Percentiles rank a stretch among this genome's conserved stretches.
Conservation (phyloP, 345 rosid species). For the Turnera subulata region DNA sequence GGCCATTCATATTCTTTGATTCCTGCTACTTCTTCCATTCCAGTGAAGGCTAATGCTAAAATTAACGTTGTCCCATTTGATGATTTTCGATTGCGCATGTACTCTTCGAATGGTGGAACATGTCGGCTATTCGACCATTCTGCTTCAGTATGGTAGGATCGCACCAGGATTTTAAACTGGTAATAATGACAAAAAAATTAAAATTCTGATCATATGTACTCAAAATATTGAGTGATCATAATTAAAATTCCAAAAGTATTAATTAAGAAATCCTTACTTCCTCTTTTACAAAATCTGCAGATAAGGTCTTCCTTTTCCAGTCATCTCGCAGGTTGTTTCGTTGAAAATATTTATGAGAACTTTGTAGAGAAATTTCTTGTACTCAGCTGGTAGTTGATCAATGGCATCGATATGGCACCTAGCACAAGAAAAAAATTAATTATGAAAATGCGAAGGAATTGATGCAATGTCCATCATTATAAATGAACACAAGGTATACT, state of each 20-base stretch:
- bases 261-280: background rate
- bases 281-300: background rate
- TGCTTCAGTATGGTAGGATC: background rate
- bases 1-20: conserved; percentile 1
- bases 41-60: background rate
- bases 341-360: background rate
- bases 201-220: no score
- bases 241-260: no score
- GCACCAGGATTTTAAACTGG: background rate
- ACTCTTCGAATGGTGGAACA: conserved; percentile 3
- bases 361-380: background rate
- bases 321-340: background rate
- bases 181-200: background rate
- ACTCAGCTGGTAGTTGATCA: background rate
- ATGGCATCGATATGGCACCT: background rate
- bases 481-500: no score
- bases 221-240: no score
- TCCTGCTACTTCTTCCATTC: background rate
- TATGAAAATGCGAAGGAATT: no score
- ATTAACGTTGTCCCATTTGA: background rate
- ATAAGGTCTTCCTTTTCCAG: background rate
- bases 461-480: no score
- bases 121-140: background rate
- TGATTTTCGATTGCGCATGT: background rate
- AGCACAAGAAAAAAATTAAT: no score